Base-by-base conservation (phyloP, 441 rosid genomes). In the Gossypium aridum region DNA sequence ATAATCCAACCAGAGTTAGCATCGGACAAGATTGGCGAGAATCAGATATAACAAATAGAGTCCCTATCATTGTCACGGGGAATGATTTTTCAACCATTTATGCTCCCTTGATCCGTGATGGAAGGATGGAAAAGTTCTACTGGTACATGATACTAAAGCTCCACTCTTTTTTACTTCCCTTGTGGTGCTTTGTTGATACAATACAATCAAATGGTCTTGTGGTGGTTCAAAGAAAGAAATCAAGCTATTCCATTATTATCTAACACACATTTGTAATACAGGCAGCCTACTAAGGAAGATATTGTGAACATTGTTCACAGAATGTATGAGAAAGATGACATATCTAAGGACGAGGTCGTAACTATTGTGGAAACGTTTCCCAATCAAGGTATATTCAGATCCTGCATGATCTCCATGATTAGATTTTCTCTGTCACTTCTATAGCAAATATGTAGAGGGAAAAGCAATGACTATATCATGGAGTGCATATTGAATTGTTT, bases 41-140 rank as follows among this genome's bases (percentile, higher is more conserved):
- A 80, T 78, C 90, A 62, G 99, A 95, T 79, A 1, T 88, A 74
- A 85, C 87, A 72, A 87, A 93, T 72, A 87, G 99, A 89, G 81
- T 93, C 71, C 99, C 99, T 69, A 87, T 95, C 31, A 92, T 92
- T 80, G 86, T 87, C 76, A 94, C 98, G 5, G 98, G 97, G 57
- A 94, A 94, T 72, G 98, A 94, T 81, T 87, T 94, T 79, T 89
- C 97, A 63, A 92, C 68, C 28, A 82, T 94, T 55, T 94, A 92
- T 82, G 94, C 98, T 65, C 98, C 98, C 83, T 78, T 94, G 87
- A 93, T 95, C 80, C 97, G 98, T 78, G 99, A 95, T 83, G 99
- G 99, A 77, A 89, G 99, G 83, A 93, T 93, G 98, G 98, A 95
- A 54, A 95, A 93, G 83, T 95, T 95, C 67, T 91, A 87, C 85